A percentile compares a stretch with the other conserved stretches of the same genome.
phyloP scores from a whole-genome alignment of 306 rosid genomes.

The Dryas octopetala region DNA sequence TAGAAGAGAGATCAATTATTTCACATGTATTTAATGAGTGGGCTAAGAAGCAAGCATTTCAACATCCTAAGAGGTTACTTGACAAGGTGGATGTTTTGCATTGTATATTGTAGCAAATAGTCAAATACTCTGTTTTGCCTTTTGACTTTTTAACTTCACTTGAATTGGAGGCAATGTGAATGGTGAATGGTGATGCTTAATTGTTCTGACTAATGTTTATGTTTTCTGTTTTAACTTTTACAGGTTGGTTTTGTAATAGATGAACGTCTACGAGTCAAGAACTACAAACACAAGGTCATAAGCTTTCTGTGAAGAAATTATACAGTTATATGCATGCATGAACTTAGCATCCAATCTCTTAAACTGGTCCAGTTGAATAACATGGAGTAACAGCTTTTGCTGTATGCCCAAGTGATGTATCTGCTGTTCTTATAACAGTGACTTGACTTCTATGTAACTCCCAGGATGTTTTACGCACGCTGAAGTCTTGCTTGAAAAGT shows the following conservation, averaged over 20 bases:
- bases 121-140: not conserved
- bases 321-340: not conserved
- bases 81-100: constrained; percentile 61
- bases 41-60: constrained; percentile 96
- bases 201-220: constrained; percentile 13
- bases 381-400: not conserved
- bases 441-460: constrained; percentile 6
- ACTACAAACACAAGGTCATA: constrained; percentile 70
- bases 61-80: constrained; percentile 86
- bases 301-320: no score
- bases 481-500: constrained; percentile 56
- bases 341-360: not conserved
- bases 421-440: not conserved
- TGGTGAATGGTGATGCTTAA: not conserved
- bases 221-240: constrained; percentile 20
- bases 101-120: not conserved
- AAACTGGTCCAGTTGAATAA: not conserved
- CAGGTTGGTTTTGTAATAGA: constrained; percentile 93
- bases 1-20: constrained; percentile 71
- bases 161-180: not conserved
- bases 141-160: not conserved
- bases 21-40: constrained; percentile 89
- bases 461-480: constrained; percentile 69
- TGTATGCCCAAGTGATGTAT: not conserved
- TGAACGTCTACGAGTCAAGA: constrained; percentile 79